Evolutionary conservation across 768 basidiomycete species (phyloP).

Genomic region (Dioszegia hungarica): DNA sequence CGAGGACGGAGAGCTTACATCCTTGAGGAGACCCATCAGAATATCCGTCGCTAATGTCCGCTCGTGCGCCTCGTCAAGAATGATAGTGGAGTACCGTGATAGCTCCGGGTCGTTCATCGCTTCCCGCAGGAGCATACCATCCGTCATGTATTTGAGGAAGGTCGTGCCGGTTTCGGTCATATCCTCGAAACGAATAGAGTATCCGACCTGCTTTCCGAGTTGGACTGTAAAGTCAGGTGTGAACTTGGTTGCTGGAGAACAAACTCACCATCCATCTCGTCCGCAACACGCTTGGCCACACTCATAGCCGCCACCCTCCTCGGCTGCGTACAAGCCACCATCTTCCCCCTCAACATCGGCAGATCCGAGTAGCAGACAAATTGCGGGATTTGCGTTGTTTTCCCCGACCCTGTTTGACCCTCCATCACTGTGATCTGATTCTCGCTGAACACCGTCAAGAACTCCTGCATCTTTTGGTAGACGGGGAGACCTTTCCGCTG

Average conservation of each 20-base stretch:
- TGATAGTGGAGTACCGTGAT: conserved; percentile 89
- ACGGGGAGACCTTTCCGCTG: conserved; percentile 85
- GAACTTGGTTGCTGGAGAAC: not conserved
- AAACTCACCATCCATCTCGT: conserved; percentile 90
- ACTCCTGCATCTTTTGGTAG: conserved; percentile 85
- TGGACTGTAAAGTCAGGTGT: conserved; percentile 57
- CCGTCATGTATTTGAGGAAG: conserved; percentile 99
- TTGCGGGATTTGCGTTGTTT: conserved; percentile 96
- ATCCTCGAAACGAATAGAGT: conserved; percentile 97
- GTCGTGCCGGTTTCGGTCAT: conserved; percentile 85
- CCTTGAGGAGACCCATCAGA: conserved; percentile 92
- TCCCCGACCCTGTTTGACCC: conserved; percentile 89
- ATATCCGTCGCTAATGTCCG: conserved; percentile 96
- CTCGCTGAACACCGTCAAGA: conserved; percentile 71
- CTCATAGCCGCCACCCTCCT: conserved; percentile 96
- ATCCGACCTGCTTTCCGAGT: conserved; percentile 91
- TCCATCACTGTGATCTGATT: conserved; percentile 72
- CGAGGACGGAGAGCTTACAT: conserved; percentile 43
- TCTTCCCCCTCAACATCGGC: conserved; percentile 79
- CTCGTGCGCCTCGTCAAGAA: conserved; percentile 98
- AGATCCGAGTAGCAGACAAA: conserved; percentile 91
- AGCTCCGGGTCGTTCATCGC: conserved; percentile 94
- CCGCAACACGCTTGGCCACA: conserved; percentile 95
- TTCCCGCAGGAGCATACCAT: conserved; percentile 96
- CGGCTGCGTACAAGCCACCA: conserved; percentile 95